Percentiles rank a stretch among this genome's conserved stretches.
Evolutionary conservation across 2,329 filamentous ascomycete species (phyloP).

Genomic region (Grosmannia huntii): DNA sequence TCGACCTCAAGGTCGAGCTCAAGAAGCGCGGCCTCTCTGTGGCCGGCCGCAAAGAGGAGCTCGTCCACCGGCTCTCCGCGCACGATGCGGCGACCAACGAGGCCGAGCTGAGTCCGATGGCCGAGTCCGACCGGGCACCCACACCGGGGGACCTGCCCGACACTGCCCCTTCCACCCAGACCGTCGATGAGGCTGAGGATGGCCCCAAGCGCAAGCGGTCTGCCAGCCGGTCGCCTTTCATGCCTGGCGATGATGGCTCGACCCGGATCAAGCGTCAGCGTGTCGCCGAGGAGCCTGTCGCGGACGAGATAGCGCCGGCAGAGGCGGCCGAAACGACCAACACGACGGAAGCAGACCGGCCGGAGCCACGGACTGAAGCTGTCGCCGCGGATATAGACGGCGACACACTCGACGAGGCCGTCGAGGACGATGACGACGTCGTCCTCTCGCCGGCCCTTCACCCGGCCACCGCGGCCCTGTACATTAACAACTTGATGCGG

Average conservation of each 20-base stretch:
- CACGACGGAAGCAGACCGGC: background rate
- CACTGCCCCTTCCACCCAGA: background rate
- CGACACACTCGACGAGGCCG: no score
- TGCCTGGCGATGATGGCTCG: conserved; percentile 13
- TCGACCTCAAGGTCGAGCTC: conserved; percentile 62
- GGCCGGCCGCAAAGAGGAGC: conserved; percentile 58
- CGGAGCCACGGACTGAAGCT: background rate
- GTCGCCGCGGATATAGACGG: conserved; percentile 14
- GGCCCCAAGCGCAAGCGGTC: conserved; percentile 54
- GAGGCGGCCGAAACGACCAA: background rate
- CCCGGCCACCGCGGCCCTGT: conserved; percentile 62
- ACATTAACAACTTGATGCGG: conserved; percentile 83
- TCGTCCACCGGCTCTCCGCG: conserved; percentile 48
- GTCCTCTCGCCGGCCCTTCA: conserved; percentile 47
- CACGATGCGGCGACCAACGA: background rate
- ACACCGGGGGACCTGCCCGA: background rate
- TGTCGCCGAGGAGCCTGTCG: background rate
- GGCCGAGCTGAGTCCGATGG: background rate
- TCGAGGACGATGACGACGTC: conserved; percentile 16
- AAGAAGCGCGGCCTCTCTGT: conserved; percentile 58
- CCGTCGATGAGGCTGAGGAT: conserved; percentile 2
- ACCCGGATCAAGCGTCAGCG: conserved; percentile 27
- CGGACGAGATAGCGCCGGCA: background rate
- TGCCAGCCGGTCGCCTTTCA: conserved; percentile 43
- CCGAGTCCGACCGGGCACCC: background rate